phyloP scores from a whole-genome alignment of 2,329 filamentous ascomycete species.

The Beauveria sp. region DNA sequence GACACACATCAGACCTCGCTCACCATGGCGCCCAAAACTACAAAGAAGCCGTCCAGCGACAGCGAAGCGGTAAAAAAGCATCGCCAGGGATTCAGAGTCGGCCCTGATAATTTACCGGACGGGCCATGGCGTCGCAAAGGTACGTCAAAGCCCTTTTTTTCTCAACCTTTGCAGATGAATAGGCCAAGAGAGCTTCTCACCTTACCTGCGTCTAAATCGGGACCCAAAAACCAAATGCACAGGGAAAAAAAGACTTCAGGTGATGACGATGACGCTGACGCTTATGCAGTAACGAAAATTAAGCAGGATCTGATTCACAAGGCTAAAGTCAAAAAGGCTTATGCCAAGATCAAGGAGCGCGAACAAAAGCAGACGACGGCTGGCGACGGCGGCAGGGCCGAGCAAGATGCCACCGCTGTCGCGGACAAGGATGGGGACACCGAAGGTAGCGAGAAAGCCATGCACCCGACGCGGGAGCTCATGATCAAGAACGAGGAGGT shows the following conservation, averaged over 20 bases:
- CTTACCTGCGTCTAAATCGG: not conserved
- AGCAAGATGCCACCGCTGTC: slow-evolving; percentile 13
- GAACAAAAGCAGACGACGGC: slow-evolving; percentile 21
- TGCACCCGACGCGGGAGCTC: slow-evolving; percentile 32
- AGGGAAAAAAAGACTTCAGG: not conserved
- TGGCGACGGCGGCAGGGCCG: slow-evolving; percentile 14
- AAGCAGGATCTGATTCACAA: slow-evolving; percentile 85
- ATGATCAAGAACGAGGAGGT: slow-evolving; percentile 33
- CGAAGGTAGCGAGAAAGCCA: slow-evolving; percentile 13
- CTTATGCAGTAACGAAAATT: slow-evolving; percentile 66
- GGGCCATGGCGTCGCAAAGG: slow-evolving; percentile 78
- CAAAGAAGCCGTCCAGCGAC: slow-evolving; percentile 25
- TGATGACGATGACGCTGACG: slow-evolving; percentile 5
- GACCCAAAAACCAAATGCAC: not conserved
- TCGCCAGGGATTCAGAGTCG: slow-evolving; percentile 73
- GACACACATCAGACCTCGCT: not conserved
- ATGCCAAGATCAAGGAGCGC: slow-evolving; percentile 70
- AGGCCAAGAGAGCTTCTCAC: not conserved
- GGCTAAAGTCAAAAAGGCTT: slow-evolving; percentile 87
- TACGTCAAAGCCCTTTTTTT: slow-evolving; percentile 19
- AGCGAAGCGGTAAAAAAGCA: slow-evolving; percentile 41
- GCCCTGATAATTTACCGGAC: slow-evolving; percentile 84
- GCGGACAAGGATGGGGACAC: slow-evolving; percentile 16
- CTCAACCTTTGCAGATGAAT: not conserved
- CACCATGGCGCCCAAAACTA: slow-evolving; percentile 27